These are phyloP conservation scores for Microbotryum lychnidis-dioicae DNA, from an alignment of 1,284 basidiomycete species.

Conservation along the genomic window DNA sequence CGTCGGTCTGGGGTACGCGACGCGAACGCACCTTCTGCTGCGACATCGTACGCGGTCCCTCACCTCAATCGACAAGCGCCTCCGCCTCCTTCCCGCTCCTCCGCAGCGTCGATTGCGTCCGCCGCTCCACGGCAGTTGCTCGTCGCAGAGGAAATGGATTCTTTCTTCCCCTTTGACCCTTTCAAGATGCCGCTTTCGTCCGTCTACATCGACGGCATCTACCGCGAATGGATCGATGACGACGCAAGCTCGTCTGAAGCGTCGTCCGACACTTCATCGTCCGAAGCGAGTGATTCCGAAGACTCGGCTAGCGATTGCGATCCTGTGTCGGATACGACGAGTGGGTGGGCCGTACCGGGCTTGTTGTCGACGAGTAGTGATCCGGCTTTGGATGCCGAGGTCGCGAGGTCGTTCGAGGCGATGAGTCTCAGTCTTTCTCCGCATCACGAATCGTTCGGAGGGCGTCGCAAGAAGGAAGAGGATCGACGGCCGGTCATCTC, in stretches of 20 bases:
- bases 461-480: background rate
- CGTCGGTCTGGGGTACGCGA: constrained; percentile 15
- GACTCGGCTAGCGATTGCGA: constrained; percentile 19
- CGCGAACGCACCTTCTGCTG: background rate
- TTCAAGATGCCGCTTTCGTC: constrained; percentile 66
- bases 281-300: constrained; percentile 33
- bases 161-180: constrained; percentile 98
- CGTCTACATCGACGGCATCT: constrained; percentile 46
- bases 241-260: constrained; percentile 40
- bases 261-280: constrained; percentile 32
- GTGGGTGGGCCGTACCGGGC: constrained; percentile 23
- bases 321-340: constrained; percentile 8
- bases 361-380: constrained; percentile 14
- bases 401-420: constrained; percentile 25
- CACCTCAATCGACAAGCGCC: constrained; percentile 23
- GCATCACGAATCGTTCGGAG: constrained; percentile 2
- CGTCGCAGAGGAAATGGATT: constrained; percentile 52
- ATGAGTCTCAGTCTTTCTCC: constrained; percentile 17
- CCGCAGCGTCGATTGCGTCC: constrained; percentile 15
- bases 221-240: constrained; percentile 49
- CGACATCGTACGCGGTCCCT: constrained; percentile 3
- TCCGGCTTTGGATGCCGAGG: constrained; percentile 16
- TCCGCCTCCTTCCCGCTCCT: constrained; percentile 10
- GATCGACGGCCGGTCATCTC: too few relatives aligned
- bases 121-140: constrained; percentile 15